Evolutionary conservation across 2,329 filamentous ascomycete species (phyloP), one percentile per base, ranked within the genome.

Genomic region (Penicillium sp.): DNA sequence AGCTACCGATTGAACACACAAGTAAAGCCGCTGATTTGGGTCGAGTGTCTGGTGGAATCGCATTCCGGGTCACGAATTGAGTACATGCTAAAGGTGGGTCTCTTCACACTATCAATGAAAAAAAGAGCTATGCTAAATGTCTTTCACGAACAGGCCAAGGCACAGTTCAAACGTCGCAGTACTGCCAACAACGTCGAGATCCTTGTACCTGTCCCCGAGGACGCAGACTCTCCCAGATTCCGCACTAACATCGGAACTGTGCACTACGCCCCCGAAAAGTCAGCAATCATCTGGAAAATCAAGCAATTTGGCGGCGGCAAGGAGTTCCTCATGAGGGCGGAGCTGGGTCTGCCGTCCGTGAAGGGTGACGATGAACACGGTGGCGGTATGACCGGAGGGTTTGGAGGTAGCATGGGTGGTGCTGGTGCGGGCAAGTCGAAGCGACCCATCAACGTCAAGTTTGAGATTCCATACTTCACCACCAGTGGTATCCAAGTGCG

Each of bases 401-500:
- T 97, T 68, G 93, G 93, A 59, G 93, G 93, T 18, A 96, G 91
- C 71, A 97, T 97, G 92, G 93, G 93, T 55, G 93, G 93, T 61
- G 85, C 94, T 24, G 87, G 84, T n/a, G 83, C 86, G 18, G 87
- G 86, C 54, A 97, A 97, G 79, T 90, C 90, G 18, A 99, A 97
- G 83, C 82, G 94, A 65, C 94, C 94, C 1, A 99, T 99, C 69
- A 93, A 92, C 75, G 94, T 99, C 79, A 99, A 99, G 80, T 99
- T 99, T 73, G 94, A 99, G 80, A 99, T 99, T 71, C 94, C 94
- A n/a, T 99, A 99, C 78, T 99, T 99, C 74, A 99, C 94, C n/a
- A 99, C 95, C 3, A 95, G 90, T 77, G 94, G 94, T 61, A 99
- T 99, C 65, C 95, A 99, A 76, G 94, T 99, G 68, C 86, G 94